phyloP scores from a whole-genome alignment of 495 filamentous ascomycete species.

The Lentithecium fluviatile region DNA sequence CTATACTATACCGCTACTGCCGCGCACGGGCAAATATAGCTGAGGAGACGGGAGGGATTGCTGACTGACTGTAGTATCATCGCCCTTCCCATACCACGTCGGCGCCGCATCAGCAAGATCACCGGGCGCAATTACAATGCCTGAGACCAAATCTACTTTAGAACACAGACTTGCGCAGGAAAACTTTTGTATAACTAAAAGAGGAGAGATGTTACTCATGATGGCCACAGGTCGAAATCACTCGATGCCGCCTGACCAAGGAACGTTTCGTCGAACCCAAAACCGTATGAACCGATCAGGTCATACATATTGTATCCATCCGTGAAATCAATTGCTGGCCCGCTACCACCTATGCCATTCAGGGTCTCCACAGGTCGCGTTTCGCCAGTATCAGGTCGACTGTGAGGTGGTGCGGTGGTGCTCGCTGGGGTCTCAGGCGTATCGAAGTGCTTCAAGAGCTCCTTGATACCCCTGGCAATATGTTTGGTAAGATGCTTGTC shows the following conservation, averaged over 20 bases:
- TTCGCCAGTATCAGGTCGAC: not conserved
- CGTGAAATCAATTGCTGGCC: not conserved
- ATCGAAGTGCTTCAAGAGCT: conserved; percentile 16
- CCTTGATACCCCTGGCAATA: conserved; percentile 4
- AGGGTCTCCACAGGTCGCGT: not conserved
- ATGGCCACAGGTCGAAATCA: conserved; percentile 9
- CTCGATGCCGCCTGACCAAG: conserved; percentile 8
- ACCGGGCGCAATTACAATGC: no score
- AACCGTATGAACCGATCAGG: conserved; percentile 16
- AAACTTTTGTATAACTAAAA: no score
- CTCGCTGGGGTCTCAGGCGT: conserved; percentile 1
- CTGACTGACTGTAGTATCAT: no score
- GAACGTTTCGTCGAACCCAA: conserved; percentile 16
- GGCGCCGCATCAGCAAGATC: no score
- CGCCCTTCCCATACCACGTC: no score
- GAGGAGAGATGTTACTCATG: not conserved
- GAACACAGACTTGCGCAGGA: no score
- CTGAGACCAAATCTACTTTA: no score
- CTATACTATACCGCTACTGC: no score
- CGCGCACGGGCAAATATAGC: no score
- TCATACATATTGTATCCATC: conserved; percentile 12
- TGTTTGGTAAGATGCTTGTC: conserved; percentile 18
- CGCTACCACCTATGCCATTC: not conserved
- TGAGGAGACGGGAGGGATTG: no score
- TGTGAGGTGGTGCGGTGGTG: not conserved